These are phyloP conservation scores for Sordariomycetes sp. DNA, from an alignment of 2,329 filamentous ascomycete species.

Conservation along the genomic window DNA sequence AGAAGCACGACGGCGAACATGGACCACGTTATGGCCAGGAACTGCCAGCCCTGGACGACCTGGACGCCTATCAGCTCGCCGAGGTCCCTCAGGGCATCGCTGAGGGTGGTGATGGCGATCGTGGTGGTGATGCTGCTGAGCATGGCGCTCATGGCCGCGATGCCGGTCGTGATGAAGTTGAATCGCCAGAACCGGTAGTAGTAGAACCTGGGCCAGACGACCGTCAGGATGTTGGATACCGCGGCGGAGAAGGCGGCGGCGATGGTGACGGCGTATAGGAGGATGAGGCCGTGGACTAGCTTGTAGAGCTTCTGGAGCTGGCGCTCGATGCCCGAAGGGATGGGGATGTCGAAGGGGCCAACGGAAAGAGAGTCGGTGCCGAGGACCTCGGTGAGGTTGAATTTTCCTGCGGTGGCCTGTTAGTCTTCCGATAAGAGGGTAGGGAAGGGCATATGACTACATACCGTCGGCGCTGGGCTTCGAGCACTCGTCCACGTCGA, in stretches of 20 bases:
- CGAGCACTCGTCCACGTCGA: constrained; percentile 17
- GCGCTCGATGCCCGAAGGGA: constrained; percentile 30
- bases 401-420: neutral
- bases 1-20: neutral
- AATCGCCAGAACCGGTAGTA: constrained; percentile 14
- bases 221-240: constrained; percentile 23
- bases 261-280: constrained; percentile 34
- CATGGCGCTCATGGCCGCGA: constrained; percentile 25
- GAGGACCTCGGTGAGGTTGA: constrained; percentile 37
- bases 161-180: constrained; percentile 25
- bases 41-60: constrained; percentile 29
- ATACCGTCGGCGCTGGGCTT: constrained; percentile 3
- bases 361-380: constrained; percentile 29
- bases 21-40: constrained; percentile 12
- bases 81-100: constrained; percentile 27
- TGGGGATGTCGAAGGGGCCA: constrained; percentile 32
- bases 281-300: constrained; percentile 34
- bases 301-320: constrained; percentile 38
- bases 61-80: constrained; percentile 33
- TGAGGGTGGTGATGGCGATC: constrained; percentile 26
- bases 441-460: neutral
- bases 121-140: constrained; percentile 32
- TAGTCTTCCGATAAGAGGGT: neutral
- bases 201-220: constrained; percentile 18
- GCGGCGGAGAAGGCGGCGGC: constrained; percentile 31